Evolutionary conservation across 2,329 filamentous ascomycete species (phyloP).

Genomic region (Chaetomiaceae sp.): DNA sequence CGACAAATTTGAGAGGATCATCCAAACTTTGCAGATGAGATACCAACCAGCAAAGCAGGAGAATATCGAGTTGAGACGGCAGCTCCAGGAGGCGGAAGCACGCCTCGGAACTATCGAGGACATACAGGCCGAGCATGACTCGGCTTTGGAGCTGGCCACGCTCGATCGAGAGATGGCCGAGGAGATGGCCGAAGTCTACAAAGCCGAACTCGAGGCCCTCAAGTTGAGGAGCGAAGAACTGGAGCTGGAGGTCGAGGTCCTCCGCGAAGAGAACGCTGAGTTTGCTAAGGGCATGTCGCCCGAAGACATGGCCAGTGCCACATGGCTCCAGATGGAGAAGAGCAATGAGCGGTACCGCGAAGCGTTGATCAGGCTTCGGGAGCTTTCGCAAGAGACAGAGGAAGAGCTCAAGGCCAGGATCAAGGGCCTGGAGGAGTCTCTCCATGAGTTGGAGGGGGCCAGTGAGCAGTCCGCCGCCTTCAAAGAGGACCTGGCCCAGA

Average conservation of each 20-base stretch:
- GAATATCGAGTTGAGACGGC: conserved; percentile 65
- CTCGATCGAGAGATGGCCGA: conserved; percentile 96
- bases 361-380: conserved; percentile 75
- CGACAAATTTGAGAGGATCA: conserved; percentile 74
- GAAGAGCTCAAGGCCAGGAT: conserved; percentile 71
- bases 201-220: conserved; percentile 70
- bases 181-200: conserved; percentile 77
- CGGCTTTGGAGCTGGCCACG: conserved; percentile 76
- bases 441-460: conserved; percentile 59
- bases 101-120: conserved; percentile 64
- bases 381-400: conserved; percentile 82
- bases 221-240: conserved; percentile 76
- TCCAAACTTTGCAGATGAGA: conserved; percentile 85
- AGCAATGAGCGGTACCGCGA: conserved; percentile 84
- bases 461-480: conserved; percentile 65
- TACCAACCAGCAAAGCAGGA: conserved; percentile 81
- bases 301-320: conserved; percentile 78
- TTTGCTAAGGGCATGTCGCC: conserved; percentile 77
- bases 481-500: conserved; percentile 66
- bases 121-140: conserved; percentile 77
- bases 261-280: conserved; percentile 81
- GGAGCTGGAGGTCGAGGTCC: conserved; percentile 78
- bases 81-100: conserved; percentile 68
- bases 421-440: conserved; percentile 64
- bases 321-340: conserved; percentile 86